Evolutionary conservation across 768 basidiomycete species (phyloP).

Genomic region (Pholiota molesta): DNA sequence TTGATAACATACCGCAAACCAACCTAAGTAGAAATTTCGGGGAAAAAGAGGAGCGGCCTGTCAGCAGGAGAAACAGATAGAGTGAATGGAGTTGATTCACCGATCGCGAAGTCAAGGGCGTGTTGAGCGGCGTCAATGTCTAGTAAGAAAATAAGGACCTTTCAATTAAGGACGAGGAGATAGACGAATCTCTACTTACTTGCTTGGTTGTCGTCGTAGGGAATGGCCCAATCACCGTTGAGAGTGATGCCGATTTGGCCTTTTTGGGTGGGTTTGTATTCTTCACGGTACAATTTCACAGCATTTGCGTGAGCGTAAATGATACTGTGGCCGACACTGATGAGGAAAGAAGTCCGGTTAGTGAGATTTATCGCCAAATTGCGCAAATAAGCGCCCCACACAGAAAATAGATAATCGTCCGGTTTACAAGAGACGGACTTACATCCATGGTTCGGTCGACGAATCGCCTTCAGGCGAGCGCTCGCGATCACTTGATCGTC

Average conservation of each 20-base stretch:
- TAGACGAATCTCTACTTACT: slow-evolving; percentile 46
- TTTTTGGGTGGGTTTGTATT: slow-evolving; percentile 63
- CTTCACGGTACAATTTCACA: slow-evolving; percentile 65
- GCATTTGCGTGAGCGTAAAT: slow-evolving; percentile 73
- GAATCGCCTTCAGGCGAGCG: slow-evolving; percentile 65
- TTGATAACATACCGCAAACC: slow-evolving; percentile 53
- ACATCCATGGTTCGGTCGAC: slow-evolving; percentile 73
- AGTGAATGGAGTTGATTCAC: slow-evolving; percentile 37
- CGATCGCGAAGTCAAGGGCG: slow-evolving; percentile 73
- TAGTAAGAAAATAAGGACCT: slow-evolving; percentile 25
- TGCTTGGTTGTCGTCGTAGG: slow-evolving; percentile 68
- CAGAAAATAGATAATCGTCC: not conserved
- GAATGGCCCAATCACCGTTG: slow-evolving; percentile 77
- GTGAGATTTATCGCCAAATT: not conserved
- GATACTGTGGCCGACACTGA: slow-evolving; percentile 68
- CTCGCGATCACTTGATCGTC: slow-evolving; percentile 64
- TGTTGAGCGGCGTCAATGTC: slow-evolving; percentile 73
- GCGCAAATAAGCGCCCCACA: not conserved
- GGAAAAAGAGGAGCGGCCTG: slow-evolving; percentile 19
- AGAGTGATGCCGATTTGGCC: slow-evolving; percentile 81
- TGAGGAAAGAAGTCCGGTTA: slow-evolving; percentile 13
- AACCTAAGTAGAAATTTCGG: slow-evolving; percentile 42
- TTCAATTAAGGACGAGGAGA: slow-evolving; percentile 4
- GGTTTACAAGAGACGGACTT: slow-evolving; percentile 7
- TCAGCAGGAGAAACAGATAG: slow-evolving; percentile 19